phyloP scores from a whole-genome alignment of 2,329 filamentous ascomycete genomes.

The Ascochyta rabiei region DNA sequence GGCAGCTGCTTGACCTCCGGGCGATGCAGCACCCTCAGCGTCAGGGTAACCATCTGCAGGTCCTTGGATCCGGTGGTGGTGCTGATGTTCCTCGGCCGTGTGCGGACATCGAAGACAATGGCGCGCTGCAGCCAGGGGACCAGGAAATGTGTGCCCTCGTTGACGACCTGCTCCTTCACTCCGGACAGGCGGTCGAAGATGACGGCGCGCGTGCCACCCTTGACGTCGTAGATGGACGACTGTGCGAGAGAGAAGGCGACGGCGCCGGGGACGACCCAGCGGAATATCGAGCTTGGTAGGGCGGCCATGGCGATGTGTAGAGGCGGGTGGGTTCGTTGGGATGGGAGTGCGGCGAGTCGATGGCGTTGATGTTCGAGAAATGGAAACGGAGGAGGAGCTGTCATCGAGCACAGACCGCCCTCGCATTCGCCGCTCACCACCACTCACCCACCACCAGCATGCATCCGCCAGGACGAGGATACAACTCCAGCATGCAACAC shows the following conservation, averaged over 20 bases:
- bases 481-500: background rate
- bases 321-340: constrained; percentile 23
- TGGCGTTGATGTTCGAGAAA: constrained; percentile 12
- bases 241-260: constrained; percentile 71
- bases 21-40: constrained; percentile 89
- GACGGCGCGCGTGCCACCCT: constrained; percentile 90
- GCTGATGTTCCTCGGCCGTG: constrained; percentile 94
- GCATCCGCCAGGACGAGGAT: background rate
- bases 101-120: constrained; percentile 96
- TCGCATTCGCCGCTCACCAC: constrained; percentile 25
- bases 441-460: background rate
- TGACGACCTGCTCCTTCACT: constrained; percentile 90
- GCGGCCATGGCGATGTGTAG: constrained; percentile 36
- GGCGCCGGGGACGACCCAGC: constrained; percentile 73
- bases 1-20: constrained; percentile 91
- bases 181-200: constrained; percentile 95
- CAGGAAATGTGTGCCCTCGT: constrained; percentile 96
- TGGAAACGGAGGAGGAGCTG: constrained; percentile 21
- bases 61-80: constrained; percentile 99
- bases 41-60: constrained; percentile 99
- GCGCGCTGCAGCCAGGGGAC: constrained; percentile 94
- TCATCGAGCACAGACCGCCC: constrained; percentile 20
- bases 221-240: constrained; percentile 93
- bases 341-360: constrained; percentile 16
- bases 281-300: constrained; percentile 44